phyloP scores from a whole-genome alignment of 176 grass and related monocot species.

The Pharus latifolius region DNA sequence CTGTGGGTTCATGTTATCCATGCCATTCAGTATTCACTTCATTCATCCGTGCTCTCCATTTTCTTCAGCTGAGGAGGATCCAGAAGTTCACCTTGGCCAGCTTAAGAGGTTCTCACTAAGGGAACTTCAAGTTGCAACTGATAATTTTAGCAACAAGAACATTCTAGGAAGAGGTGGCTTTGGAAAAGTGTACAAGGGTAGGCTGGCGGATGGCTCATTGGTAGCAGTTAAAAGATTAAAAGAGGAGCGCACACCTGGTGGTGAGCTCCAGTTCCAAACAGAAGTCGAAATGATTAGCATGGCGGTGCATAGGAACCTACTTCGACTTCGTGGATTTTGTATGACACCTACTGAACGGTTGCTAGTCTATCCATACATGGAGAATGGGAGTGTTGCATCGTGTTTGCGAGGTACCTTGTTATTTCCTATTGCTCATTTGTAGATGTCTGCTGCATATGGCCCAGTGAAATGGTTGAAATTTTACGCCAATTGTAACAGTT shows the following conservation, averaged over 20 bases:
- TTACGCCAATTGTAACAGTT: not conserved
- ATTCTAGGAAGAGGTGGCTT: conserved; percentile 86
- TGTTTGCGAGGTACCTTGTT: conserved; percentile 51
- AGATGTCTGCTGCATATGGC: not conserved
- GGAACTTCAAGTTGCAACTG: conserved; percentile 84
- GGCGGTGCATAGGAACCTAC: conserved; percentile 69
- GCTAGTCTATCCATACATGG: conserved; percentile 76
- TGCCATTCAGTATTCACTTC: conserved; percentile 19
- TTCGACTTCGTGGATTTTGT: conserved; percentile 72
- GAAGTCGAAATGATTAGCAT: conserved; percentile 88
- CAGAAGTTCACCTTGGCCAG: conserved; percentile 84
- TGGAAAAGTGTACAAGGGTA: conserved; percentile 84
- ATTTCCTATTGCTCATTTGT: not conserved
- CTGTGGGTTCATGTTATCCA: not conserved
- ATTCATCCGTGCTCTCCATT: conserved; percentile 15
- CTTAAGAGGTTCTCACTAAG: conserved; percentile 76
- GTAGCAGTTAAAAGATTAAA: conserved; percentile 75
- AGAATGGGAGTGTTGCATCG: conserved; percentile 64
- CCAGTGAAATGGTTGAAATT: not conserved
- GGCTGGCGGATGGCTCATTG: conserved; percentile 59
- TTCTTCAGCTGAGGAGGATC: conserved; percentile 84
- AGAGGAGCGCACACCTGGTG: conserved; percentile 62
- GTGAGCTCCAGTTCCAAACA: conserved; percentile 71
- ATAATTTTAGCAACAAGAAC: conserved; percentile 75
- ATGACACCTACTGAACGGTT: conserved; percentile 84